Percentiles rank a stretch among this genome's conserved stretches.
These are phyloP conservation scores for Cenchrus fungigraminus DNA, from an alignment of 176 grass and related monocot species.

Conservation along the genomic window DNA sequence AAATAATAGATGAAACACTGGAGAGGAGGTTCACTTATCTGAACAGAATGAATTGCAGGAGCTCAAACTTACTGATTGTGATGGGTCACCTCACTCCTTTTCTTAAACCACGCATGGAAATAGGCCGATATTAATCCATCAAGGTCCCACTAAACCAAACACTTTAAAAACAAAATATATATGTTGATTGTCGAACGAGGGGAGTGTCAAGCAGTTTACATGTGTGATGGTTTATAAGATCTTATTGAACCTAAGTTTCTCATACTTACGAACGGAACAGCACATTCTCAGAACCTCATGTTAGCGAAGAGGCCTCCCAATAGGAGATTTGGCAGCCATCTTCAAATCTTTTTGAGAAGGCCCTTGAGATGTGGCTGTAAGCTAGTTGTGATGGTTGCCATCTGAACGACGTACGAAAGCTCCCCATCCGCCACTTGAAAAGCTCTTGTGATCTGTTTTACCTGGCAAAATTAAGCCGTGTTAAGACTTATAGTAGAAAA, in stretches of 20 bases:
- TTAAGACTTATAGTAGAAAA: neutral
- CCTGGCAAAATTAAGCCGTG: conserved; percentile 46
- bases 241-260: neutral
- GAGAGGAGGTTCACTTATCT: too few relatives aligned
- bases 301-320: neutral
- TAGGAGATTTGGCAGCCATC: neutral
- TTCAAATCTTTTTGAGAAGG: conserved; percentile 73
- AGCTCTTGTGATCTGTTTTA: conserved; percentile 78
- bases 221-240: neutral
- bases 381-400: conserved; percentile 60
- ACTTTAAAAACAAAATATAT: neutral
- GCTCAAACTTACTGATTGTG: too few relatives aligned
- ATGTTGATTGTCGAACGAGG: neutral
- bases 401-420: conserved; percentile 77
- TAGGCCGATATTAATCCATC: too few relatives aligned
- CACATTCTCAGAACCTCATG: neutral
- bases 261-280: neutral
- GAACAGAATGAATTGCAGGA: too few relatives aligned
- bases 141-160: neutral
- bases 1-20: too few relatives aligned
- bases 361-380: conserved; percentile 77
- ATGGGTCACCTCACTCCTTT: too few relatives aligned
- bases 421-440: conserved; percentile 60
- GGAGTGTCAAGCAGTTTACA: neutral
- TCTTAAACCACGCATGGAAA: too few relatives aligned